Evolutionary conservation across 2,329 filamentous ascomycete species (phyloP), one percentile per base, ranked within the genome.

Genomic region (Alternaria rosae): DNA sequence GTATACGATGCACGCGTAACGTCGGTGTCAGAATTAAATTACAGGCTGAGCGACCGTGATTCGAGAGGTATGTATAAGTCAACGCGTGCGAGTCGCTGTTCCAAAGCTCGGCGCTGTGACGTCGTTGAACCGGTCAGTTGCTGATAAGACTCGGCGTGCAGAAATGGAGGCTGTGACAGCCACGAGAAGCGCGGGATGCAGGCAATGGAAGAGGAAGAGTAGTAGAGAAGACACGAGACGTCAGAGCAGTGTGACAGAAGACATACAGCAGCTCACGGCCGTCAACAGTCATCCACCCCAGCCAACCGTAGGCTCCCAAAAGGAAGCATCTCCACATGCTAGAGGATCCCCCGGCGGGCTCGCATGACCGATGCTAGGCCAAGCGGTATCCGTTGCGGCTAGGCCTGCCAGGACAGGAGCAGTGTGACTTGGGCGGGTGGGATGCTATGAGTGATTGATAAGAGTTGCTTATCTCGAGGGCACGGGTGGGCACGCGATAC

Each of bases 311-410:
- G 44, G 25, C 56, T 47, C 38, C 38, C 63, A 60, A 65, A 56
- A 66, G 63, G 61, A 51, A 54, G 44, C 43, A 44, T 21, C 53
- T 48, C 58, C 56, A 53, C 57, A 64, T 63, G 67, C 65, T 65
- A 51, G 65, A 63, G 62, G 63, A 70, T 67, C 57, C 60, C 64
- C 59, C 59, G 62, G 61, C 66, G 54, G 71, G 67, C 67, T 68
- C 71, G 68, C 68, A 70, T 71, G 67, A 61, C 71, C 72, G 63
- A 70, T 67, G 63, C 53, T 60, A 59, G 38, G 56, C 25, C 59
- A 65, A 62, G 61, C 56, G 65, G 65, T 62, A 61, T 62, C 56
- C 54, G 57, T 58, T 57, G 60, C 48, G 66, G 66, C 55, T 64
- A 67, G 67, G 54, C 55, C 55, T 66, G 62, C 25, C 66, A 68